A percentile compares a stretch with the other conserved stretches of the same genome.
phyloP scores from a whole-genome alignment of 352 stramenopile genomes.

The Phytophthora tentaculata region DNA sequence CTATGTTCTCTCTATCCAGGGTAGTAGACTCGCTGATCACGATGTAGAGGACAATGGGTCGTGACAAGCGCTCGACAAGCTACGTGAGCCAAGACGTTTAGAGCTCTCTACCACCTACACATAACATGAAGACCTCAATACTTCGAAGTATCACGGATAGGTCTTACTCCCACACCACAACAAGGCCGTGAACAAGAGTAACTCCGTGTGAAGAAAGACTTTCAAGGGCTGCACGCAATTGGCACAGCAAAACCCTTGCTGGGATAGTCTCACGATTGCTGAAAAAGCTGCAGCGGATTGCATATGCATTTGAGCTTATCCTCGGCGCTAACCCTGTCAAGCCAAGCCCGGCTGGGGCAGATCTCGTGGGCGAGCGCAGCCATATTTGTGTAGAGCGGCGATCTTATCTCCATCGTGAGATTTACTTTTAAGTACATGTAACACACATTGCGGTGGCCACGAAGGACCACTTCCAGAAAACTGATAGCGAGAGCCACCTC shows the following conservation, averaged over 20 bases:
- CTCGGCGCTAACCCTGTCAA: slow-evolving; percentile 4
- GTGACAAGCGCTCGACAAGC: background rate
- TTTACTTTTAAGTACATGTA: no score
- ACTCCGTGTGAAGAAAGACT: background rate
- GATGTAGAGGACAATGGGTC: slow-evolving; percentile 20
- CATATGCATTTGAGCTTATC: slow-evolving; percentile 8
- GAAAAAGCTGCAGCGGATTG: slow-evolving; percentile 16
- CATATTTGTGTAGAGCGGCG: slow-evolving; percentile 8
- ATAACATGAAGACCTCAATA: no score
- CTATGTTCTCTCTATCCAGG: background rate
- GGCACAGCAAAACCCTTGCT: background rate
- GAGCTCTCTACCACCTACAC: slow-evolving; percentile 3
- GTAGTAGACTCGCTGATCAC: slow-evolving; percentile 25
- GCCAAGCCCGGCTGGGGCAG: slow-evolving; percentile 11
- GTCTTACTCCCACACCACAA: background rate
- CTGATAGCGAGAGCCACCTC: background rate
- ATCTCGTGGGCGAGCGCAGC: slow-evolving; percentile 17
- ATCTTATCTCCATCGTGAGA: slow-evolving; percentile 5
- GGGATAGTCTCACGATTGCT: slow-evolving; percentile 25
- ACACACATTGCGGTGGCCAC: background rate
- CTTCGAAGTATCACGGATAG: no score
- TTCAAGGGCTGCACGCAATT: background rate
- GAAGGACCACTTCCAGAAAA: background rate
- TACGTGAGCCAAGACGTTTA: background rate
- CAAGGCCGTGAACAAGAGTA: background rate